phyloP scores from a whole-genome alignment of 2,329 filamentous ascomycete genomes.

The Trichoderma pleuroti region DNA sequence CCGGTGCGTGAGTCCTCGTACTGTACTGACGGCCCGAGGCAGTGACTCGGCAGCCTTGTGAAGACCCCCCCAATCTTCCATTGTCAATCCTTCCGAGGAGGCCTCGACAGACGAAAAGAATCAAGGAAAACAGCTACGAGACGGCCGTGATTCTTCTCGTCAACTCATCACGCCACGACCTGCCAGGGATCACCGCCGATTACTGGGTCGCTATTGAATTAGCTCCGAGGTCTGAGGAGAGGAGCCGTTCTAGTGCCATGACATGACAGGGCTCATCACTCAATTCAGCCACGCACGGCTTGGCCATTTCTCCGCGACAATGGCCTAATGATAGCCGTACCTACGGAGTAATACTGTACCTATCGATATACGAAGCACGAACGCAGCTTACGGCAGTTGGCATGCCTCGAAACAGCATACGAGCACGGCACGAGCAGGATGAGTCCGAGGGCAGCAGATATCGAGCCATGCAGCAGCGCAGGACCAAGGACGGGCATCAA shows the following conservation, averaged over 20 bases:
- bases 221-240: constrained; percentile 2
- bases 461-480: not conserved
- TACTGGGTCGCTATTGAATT: constrained; percentile 12
- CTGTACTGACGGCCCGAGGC: not conserved
- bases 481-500: not conserved
- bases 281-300: not conserved
- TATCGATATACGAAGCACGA: not conserved
- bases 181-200: constrained; percentile 9
- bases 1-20: not conserved
- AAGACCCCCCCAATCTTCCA: not conserved
- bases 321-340: not conserved
- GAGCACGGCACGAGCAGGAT: not conserved
- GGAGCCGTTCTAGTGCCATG: not conserved
- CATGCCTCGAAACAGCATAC: not conserved
- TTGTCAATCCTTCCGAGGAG: not conserved
- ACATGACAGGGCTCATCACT: not conserved
- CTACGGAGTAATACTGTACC: not conserved
- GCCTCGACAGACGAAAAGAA: not conserved
- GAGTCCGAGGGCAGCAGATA: not conserved
- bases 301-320: not conserved
- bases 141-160: not conserved
- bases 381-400: not conserved
- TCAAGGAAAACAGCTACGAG: not conserved
- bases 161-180: constrained; percentile 13
- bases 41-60: not conserved